phyloP scores from a whole-genome alignment of 2,329 filamentous ascomycete species.

The Bertia moriformis region DNA sequence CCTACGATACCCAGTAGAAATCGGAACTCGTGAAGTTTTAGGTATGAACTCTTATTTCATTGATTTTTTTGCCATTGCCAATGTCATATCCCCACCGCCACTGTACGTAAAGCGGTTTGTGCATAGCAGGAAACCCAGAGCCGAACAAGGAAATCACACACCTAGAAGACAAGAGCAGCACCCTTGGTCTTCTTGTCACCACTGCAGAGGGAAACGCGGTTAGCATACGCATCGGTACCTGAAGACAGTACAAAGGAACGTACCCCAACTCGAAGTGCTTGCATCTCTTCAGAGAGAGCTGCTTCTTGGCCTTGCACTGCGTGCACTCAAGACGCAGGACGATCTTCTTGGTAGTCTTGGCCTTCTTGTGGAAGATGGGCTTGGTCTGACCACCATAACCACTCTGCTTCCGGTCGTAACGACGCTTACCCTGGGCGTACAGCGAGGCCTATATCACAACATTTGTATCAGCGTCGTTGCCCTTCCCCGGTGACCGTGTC shows the following conservation, averaged over 20 bases:
- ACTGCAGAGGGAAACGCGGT: slow-evolving; percentile 36
- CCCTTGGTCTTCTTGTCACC: slow-evolving; percentile 99
- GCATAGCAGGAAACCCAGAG: slow-evolving; percentile 22
- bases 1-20: too few species aligned
- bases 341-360: slow-evolving; percentile 99
- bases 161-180: slow-evolving; percentile 96
- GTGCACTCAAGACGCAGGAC: slow-evolving; percentile 97
- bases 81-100: slow-evolving; percentile 15
- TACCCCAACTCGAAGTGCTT: slow-evolving; percentile 99
- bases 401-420: slow-evolving; percentile 98
- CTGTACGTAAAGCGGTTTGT: slow-evolving; percentile 13
- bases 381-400: slow-evolving; percentile 99
- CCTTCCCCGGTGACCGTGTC: slow-evolving; percentile 7
- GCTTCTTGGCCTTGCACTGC: slow-evolving; percentile 92
- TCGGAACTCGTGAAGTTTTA: too few species aligned
- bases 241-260: slow-evolving; percentile 20
- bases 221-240: slow-evolving; percentile 20
- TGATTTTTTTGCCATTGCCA: slow-evolving; percentile 23
- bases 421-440: slow-evolving; percentile 97
- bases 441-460: slow-evolving; percentile 53
- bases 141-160: slow-evolving; percentile 20
- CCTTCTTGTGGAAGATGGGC: slow-evolving; percentile 99
- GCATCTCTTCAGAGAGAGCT: slow-evolving; percentile 98
- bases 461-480: slow-evolving; percentile 3
- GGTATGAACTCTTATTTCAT: slow-evolving; percentile 22